A percentile compares a stretch with the other conserved stretches of the same genome.
Conservation (phyloP, 2,329 filamentous ascomycete genomes). For the Arthrobotrys entomopaga region DNA sequence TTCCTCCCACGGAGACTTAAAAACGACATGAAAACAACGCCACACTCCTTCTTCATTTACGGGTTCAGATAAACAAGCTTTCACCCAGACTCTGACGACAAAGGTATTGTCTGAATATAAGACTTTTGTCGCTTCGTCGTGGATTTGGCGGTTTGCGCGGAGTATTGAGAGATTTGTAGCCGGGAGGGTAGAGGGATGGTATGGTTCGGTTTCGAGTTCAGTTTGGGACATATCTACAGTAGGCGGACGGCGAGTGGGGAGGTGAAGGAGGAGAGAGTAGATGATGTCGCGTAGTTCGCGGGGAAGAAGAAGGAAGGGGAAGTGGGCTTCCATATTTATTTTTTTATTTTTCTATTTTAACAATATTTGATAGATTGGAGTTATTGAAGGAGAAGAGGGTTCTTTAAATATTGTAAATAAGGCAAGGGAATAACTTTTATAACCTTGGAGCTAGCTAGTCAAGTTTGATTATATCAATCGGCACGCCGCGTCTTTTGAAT, state of each 20-base stretch:
- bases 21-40: slow-evolving; percentile 15
- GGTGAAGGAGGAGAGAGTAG: slow-evolving; percentile 20
- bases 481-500: too few relatives aligned
- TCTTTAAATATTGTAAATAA: too few relatives aligned
- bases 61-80: not conserved
- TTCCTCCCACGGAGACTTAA: slow-evolving; percentile 30
- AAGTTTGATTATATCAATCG: too few relatives aligned
- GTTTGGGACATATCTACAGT: too few relatives aligned
- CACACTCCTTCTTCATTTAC: not conserved
- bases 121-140: slow-evolving; percentile 19
- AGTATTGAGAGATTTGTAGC: slow-evolving; percentile 14
- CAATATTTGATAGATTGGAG: too few relatives aligned
- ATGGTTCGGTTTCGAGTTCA: not conserved
- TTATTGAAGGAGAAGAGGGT: too few relatives aligned
- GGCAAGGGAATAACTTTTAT: too few relatives aligned
- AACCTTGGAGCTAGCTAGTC: too few relatives aligned
- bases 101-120: slow-evolving; percentile 27
- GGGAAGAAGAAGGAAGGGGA: slow-evolving; percentile 40
- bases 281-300: slow-evolving; percentile 42
- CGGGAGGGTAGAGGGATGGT: not conserved
- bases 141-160: slow-evolving; percentile 26
- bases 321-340: not conserved
- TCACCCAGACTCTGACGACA: not conserved
- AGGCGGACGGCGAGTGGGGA: not conserved
- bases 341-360: too few relatives aligned